These are phyloP conservation scores for Aspergillus quadrilineatus DNA, from an alignment of 2,329 filamentous ascomycete species.

Conservation along the genomic window DNA sequence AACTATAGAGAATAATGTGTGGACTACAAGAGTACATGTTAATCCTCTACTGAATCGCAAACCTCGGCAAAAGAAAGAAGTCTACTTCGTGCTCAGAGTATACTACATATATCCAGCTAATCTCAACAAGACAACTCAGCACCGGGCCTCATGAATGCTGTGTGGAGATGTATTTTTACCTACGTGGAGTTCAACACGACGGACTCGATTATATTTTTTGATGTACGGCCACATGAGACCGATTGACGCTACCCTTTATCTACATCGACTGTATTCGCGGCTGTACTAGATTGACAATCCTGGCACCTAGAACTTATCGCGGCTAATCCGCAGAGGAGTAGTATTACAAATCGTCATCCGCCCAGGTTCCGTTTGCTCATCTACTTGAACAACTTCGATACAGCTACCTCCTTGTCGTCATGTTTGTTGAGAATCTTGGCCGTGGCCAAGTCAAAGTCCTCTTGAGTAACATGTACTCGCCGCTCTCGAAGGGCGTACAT, in stretches of 20 bases:
- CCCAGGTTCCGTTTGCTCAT: neutral
- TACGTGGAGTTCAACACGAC: neutral
- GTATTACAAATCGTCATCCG: conserved; percentile 27
- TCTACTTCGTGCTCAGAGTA: too few relatives aligned
- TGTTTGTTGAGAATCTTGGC: conserved; percentile 99
- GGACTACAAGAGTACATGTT: neutral
- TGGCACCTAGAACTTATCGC: conserved; percentile 10
- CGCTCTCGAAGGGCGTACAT: conserved; percentile 97
- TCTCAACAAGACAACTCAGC: too few relatives aligned
- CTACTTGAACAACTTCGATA: conserved; percentile 40
- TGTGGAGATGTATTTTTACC: neutral
- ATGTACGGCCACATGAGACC: neutral
- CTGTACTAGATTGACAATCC: conserved; percentile 1
- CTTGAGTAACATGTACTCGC: conserved; percentile 96
- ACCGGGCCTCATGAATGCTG: too few relatives aligned
- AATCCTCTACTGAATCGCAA: neutral
- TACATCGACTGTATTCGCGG: neutral
- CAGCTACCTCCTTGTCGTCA: conserved; percentile 81
- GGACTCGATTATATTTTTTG: neutral
- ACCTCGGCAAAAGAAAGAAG: too few relatives aligned
- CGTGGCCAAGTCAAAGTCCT: conserved; percentile 97
- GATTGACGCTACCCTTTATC: neutral
- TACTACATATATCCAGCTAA: too few relatives aligned
- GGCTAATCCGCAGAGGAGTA: conserved; percentile 5
- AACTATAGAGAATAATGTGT: neutral